Percentiles rank a stretch among this genome's conserved stretches.
Conservation (phyloP, 148 eudicot genomes). For the Dianthus caryophyllus region DNA sequence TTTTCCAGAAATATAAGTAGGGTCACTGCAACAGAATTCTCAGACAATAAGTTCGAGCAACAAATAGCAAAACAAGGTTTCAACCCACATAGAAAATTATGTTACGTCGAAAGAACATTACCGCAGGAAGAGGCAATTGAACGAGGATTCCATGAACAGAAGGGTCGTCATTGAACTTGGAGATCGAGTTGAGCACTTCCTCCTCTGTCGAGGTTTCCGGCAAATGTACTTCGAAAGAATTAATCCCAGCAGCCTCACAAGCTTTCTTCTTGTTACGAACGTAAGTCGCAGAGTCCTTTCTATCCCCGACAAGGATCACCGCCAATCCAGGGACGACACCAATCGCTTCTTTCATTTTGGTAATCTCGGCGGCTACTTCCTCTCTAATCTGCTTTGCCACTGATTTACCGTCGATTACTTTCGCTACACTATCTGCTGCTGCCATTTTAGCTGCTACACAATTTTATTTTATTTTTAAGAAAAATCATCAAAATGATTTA, state of each 20-base stretch:
- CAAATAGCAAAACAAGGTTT: too few relatives aligned
- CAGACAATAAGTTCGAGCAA: background rate
- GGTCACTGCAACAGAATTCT: background rate
- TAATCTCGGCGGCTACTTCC: conserved; percentile 66
- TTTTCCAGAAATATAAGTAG: too few relatives aligned
- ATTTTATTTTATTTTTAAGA: background rate
- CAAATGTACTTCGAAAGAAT: conserved; percentile 72
- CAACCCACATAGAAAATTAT: too few relatives aligned
- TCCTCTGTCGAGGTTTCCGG: conserved; percentile 63
- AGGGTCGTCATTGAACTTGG: conserved; percentile 73
- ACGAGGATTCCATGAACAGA: conserved; percentile 88
- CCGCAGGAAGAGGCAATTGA: conserved; percentile 87
- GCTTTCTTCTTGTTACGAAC: conserved; percentile 92
- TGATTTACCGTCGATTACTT: conserved; percentile 73
- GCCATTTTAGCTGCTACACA: conserved; percentile 46
- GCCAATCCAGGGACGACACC: conserved; percentile 91
- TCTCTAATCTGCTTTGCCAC: conserved; percentile 72
- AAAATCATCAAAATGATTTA: background rate
- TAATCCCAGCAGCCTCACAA: conserved; percentile 75
- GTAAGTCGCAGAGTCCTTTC: conserved; percentile 88
- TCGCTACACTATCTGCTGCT: conserved; percentile 46
- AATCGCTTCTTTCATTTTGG: conserved; percentile 67
- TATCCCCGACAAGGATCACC: conserved; percentile 86
- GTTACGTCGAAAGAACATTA: conserved; percentile 31
- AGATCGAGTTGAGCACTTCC: conserved; percentile 66